Evolutionary conservation across 2,329 filamentous ascomycete genomes (phyloP).

Genomic region (Davidsoniella australis): DNA sequence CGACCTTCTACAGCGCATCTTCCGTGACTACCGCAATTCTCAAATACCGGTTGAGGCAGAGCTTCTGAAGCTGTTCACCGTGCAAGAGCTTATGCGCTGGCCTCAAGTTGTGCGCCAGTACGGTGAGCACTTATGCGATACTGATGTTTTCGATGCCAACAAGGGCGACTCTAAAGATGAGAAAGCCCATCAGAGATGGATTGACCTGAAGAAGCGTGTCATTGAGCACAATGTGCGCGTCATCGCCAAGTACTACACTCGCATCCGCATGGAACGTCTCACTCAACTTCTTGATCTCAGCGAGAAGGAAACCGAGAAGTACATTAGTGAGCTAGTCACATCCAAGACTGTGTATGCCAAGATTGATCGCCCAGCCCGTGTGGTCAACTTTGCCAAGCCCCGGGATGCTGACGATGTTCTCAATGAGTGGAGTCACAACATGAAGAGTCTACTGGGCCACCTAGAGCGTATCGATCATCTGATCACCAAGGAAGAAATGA

Average conservation of each 20-base stretch:
- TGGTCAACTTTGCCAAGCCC: constrained; percentile 90
- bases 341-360: constrained; percentile 97
- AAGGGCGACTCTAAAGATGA: constrained; percentile 50
- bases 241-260: constrained; percentile 95
- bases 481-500: constrained; percentile 99
- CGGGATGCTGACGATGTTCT: constrained; percentile 88
- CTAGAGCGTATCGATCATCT: constrained; percentile 89
- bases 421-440: constrained; percentile 97
- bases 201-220: constrained; percentile 90
- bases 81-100: constrained; percentile 96
- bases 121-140: constrained; percentile 69
- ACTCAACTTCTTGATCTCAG: constrained; percentile 81
- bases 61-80: constrained; percentile 84
- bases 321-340: constrained; percentile 92
- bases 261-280: constrained; percentile 80
- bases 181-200: constrained; percentile 74
- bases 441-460: constrained; percentile 77
- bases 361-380: constrained; percentile 81
- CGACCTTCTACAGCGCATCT: constrained; percentile 85
- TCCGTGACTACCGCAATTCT: constrained; percentile 65
- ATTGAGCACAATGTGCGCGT: constrained; percentile 99
- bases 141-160: constrained; percentile 70
- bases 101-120: constrained; percentile 81
- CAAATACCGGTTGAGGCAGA: constrained; percentile 66
- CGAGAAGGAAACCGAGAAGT: constrained; percentile 95